phyloP scores from a whole-genome alignment of 1,284 basidiomycete genomes.

The Cutaneotrichosporon daszewskae region DNA sequence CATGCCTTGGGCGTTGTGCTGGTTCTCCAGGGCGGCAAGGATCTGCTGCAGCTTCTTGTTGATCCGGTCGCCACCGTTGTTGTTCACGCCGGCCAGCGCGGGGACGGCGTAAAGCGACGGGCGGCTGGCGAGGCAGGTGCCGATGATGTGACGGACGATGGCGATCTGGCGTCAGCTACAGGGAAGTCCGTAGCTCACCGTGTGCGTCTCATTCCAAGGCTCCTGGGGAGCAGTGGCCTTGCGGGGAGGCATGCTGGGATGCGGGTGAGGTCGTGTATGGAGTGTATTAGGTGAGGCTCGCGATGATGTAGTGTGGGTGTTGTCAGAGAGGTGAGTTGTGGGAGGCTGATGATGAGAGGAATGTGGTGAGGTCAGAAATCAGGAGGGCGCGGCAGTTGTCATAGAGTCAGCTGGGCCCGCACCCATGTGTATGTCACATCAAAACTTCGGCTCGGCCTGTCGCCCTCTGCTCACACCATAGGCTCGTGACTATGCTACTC shows the following conservation, averaged over 20 bases:
- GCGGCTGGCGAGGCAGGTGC: slow-evolving; percentile 1
- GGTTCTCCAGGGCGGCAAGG: slow-evolving; percentile 3
- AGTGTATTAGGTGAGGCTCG: too few relatives aligned
- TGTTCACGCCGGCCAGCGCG: slow-evolving; percentile 9
- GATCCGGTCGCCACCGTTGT: slow-evolving; percentile 24
- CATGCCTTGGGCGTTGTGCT: slow-evolving; percentile 6
- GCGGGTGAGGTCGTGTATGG: background rate
- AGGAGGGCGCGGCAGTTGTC: too few relatives aligned
- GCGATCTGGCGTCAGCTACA: background rate
- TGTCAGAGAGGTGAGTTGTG: too few relatives aligned
- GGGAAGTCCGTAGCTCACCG: background rate
- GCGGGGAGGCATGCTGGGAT: background rate
- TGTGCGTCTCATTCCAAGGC: background rate
- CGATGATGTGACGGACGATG: background rate
- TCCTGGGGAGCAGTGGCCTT: background rate
- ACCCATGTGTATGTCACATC: too few relatives aligned
- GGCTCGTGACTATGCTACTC: too few relatives aligned
- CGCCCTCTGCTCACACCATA: too few relatives aligned
- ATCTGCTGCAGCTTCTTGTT: slow-evolving; percentile 22
- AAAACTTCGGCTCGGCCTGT: too few relatives aligned
- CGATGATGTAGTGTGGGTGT: too few relatives aligned
- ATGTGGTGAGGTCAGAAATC: too few relatives aligned
- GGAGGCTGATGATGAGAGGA: background rate
- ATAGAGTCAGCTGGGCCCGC: too few relatives aligned
- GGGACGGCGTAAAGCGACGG: slow-evolving; percentile 12